Base-by-base conservation (phyloP, 116 monocot genomes). In the Trichopus zeylanicus region DNA sequence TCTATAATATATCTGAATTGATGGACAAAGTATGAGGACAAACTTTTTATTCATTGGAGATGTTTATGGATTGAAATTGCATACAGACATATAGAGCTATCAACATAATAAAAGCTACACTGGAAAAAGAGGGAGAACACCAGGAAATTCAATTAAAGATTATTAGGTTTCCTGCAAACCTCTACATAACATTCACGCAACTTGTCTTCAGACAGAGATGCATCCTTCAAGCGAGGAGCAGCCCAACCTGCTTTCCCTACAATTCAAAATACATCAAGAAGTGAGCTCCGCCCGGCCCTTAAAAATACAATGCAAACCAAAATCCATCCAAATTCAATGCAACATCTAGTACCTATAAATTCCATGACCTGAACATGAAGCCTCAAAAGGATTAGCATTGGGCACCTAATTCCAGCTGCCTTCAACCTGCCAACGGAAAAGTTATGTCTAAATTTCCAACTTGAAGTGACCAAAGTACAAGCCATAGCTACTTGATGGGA, bases 171-270 rank as follows among this genome's bases (percentile, higher is more conserved):
- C 22, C 19, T 23, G 64, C 25, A 48, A 51, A 93, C 93, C 89
- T 94, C 94, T 62, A 89, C 29, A 68, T 94, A 94, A 73, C 66
- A 29, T 74, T 89, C 94, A 27, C 73, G 85, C 29, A 89, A 68
- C 56, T 89, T 89, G 29, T 83, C 94, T 46, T 94, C 89, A 64
- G 89, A 80, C 22, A 94, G 70, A 76, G 65, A 58, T 53, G 94
- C 94, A 80, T 94, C 94, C 71, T 94, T 94, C 1, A 94, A 80
- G 19, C 94, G 94, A 71, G 89, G 94, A 33, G 94, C 94, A 67
- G 94, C 94, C 89, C 89, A 94, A 21, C 89, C 94, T 29, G 73
- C 58, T 63, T 89, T 94, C 42, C 94, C 94, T 94, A 46, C 30
- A 64, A 46, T 29, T 31, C 42, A 13, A 42, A 31, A 3, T 2